Percentiles rank a stretch among this genome's conserved stretches.
Evolutionary conservation across 352 stramenopile genomes (phyloP).

Genomic region (Hyaloperonospora brassicae): DNA sequence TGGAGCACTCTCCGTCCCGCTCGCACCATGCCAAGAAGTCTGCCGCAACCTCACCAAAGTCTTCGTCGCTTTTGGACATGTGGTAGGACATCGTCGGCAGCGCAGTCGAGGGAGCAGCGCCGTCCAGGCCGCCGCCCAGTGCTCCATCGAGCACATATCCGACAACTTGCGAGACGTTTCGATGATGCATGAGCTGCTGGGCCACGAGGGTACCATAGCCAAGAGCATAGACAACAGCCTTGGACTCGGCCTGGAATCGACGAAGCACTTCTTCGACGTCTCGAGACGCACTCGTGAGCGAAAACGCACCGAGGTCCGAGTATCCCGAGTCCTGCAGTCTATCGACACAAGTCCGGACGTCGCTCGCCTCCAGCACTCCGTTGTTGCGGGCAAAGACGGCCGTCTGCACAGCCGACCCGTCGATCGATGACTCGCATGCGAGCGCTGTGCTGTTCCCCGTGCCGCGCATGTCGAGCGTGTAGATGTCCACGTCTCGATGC

Average conservation of each 20-base stretch:
- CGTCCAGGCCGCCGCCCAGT: conserved; percentile 15
- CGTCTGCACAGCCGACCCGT: conserved; percentile 16
- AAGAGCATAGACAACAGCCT: conserved; percentile 53
- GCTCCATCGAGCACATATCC: conserved; percentile 59
- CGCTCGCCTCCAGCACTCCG: conserved; percentile 8
- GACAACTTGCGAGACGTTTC: conserved; percentile 33
- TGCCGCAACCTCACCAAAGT: conserved; percentile 35
- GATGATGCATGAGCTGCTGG: conserved; percentile 58
- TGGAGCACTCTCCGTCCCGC: conserved; percentile 32
- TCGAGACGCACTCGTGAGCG: conserved; percentile 49
- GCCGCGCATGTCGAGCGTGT: conserved; percentile 50
- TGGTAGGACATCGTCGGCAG: conserved; percentile 4
- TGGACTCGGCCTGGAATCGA: conserved; percentile 32
- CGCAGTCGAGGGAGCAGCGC: background rate
- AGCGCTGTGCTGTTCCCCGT: conserved; percentile 41
- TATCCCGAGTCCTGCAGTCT: conserved; percentile 15
- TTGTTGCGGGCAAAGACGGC: conserved; percentile 22
- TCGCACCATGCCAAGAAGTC: conserved; percentile 45
- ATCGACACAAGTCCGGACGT: conserved; percentile 13
- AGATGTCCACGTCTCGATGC: conserved; percentile 33
- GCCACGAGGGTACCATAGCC: conserved; percentile 61
- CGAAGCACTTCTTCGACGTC: conserved; percentile 53
- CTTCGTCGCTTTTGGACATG: conserved; percentile 32
- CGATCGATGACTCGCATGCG: conserved; percentile 23
- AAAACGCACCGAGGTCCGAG: conserved; percentile 42